Percentiles rank a stretch among this genome's conserved stretches.
phyloP scores from a whole-genome alignment of 2,329 filamentous ascomycete genomes.

The Stagonosporopsis chrysanthemi region DNA sequence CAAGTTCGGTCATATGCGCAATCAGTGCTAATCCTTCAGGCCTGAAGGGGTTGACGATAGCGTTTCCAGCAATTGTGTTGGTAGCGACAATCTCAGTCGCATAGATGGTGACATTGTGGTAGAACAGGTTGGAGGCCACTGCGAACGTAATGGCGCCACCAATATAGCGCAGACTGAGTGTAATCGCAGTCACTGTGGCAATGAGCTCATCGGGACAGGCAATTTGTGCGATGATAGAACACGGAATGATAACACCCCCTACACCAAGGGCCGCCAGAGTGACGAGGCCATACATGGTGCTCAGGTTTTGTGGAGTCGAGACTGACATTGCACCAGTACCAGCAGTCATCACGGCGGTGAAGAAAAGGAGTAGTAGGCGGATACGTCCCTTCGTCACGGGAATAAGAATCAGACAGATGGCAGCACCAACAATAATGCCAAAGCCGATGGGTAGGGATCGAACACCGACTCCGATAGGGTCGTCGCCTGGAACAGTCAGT shows the following conservation, averaged over 20 bases:
- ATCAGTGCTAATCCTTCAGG: constrained; percentile 58
- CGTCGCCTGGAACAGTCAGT: constrained; percentile 53
- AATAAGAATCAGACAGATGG: constrained; percentile 65
- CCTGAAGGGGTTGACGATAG: constrained; percentile 51
- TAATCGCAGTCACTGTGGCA: constrained; percentile 72
- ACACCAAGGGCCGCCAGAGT: constrained; percentile 69
- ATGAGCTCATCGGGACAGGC: constrained; percentile 75
- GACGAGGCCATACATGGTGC: constrained; percentile 64
- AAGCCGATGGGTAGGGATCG: constrained; percentile 71
- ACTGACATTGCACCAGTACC: constrained; percentile 64
- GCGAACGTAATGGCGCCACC: constrained; percentile 71
- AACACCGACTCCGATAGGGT: constrained; percentile 69
- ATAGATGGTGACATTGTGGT: constrained; percentile 31
- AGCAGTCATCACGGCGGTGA: constrained; percentile 70
- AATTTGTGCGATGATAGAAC: constrained; percentile 72
- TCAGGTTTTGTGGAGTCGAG: constrained; percentile 61
- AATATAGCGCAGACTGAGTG: constrained; percentile 72
- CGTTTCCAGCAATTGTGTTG: constrained; percentile 58
- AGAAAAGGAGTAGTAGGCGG: constrained; percentile 65
- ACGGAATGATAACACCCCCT: constrained; percentile 72
- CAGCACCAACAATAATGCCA: constrained; percentile 67
- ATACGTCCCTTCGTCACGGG: constrained; percentile 66
- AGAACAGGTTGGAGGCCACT: constrained; percentile 52
- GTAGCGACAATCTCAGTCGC: constrained; percentile 35
- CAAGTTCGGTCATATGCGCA: constrained; percentile 53